Evolutionary conservation across 108 stramenopile species (phyloP).

Genomic region (Conticribra weissflogii): DNA sequence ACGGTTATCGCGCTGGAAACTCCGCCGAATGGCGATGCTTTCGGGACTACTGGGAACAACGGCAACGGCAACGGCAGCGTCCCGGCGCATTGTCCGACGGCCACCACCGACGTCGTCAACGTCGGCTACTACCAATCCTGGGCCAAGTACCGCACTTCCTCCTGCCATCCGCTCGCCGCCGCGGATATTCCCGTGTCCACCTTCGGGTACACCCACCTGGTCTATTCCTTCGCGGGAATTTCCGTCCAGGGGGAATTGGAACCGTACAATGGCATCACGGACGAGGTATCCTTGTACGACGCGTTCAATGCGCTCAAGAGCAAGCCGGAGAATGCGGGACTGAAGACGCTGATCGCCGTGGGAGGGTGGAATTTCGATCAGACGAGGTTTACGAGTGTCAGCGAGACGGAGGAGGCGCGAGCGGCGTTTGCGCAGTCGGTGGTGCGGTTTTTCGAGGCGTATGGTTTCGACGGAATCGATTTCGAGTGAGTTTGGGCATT

Average conservation of each 20-base stretch:
- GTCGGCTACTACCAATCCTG: constrained; percentile 48
- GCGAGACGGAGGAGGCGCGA: constrained; percentile 13
- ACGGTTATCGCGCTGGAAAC: too few species aligned
- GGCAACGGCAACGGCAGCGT: not conserved
- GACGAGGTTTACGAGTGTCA: constrained; percentile 14
- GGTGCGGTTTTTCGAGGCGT: constrained; percentile 13
- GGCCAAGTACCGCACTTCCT: constrained; percentile 23
- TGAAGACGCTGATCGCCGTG: constrained; percentile 36
- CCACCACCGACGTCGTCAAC: constrained; percentile 20
- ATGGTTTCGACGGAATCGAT: constrained; percentile 45
- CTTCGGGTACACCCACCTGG: constrained; percentile 32
- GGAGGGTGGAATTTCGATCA: constrained; percentile 52
- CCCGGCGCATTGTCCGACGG: constrained; percentile 9
- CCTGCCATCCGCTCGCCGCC: constrained; percentile 26
- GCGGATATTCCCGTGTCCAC: constrained; percentile 3
- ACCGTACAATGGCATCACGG: constrained; percentile 36
- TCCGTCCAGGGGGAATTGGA: constrained; percentile 12
- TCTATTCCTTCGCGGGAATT: constrained; percentile 43
- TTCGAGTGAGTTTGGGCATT: constrained; percentile 57
- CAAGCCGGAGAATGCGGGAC: not conserved
- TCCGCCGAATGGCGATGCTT: not conserved
- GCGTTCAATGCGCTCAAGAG: constrained; percentile 38
- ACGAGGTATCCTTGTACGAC: constrained; percentile 23
- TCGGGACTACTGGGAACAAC: not conserved
- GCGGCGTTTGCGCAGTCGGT: constrained; percentile 21